Conservation (phyloP, 345 rosid genomes). For the Linum tenue region DNA sequence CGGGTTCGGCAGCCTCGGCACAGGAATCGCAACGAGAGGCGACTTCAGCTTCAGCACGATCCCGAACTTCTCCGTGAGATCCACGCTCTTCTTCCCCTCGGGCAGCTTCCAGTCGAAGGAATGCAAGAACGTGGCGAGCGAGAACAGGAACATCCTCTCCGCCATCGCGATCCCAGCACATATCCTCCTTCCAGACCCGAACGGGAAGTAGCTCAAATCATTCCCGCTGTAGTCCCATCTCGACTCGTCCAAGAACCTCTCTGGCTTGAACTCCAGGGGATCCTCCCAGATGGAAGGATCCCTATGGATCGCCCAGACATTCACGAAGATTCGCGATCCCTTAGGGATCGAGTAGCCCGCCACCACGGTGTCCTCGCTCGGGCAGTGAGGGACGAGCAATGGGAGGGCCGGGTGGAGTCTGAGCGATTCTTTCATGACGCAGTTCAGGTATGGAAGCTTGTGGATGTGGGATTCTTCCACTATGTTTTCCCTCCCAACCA, state of each 20-base stretch:
- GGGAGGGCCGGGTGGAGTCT: conserved; percentile 50
- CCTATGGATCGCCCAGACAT: conserved; percentile 49
- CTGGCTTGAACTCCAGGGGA: conserved; percentile 40
- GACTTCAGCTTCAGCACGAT: conserved; percentile 53
- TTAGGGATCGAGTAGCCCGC: conserved; percentile 41
- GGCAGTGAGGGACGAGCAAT: conserved; percentile 46
- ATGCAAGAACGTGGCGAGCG: conserved; percentile 49
- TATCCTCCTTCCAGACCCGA: conserved; percentile 75
- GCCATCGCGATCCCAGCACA: conserved; percentile 65
- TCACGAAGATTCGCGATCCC: conserved; percentile 38
- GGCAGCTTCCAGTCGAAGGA: conserved; percentile 67
- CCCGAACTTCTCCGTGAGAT: conserved; percentile 60
- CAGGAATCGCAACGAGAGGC: conserved; percentile 42
- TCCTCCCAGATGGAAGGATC: conserved; percentile 46
- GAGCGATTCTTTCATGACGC: conserved; percentile 45
- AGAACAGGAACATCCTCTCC: conserved; percentile 58
- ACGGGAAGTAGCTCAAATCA: conserved; percentile 53
- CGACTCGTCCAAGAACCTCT: conserved; percentile 31
- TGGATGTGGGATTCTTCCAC: conserved; percentile 46
- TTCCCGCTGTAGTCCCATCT: conserved; percentile 49
- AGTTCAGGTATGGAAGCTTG: conserved; percentile 31
- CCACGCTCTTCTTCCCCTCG: conserved; percentile 14
- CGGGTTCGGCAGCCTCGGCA: conserved; percentile 42
- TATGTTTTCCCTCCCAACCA: conserved; percentile 33
- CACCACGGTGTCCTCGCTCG: conserved; percentile 19